phyloP scores from a whole-genome alignment of 129 eudicot species.

The Cynara cardunculus region DNA sequence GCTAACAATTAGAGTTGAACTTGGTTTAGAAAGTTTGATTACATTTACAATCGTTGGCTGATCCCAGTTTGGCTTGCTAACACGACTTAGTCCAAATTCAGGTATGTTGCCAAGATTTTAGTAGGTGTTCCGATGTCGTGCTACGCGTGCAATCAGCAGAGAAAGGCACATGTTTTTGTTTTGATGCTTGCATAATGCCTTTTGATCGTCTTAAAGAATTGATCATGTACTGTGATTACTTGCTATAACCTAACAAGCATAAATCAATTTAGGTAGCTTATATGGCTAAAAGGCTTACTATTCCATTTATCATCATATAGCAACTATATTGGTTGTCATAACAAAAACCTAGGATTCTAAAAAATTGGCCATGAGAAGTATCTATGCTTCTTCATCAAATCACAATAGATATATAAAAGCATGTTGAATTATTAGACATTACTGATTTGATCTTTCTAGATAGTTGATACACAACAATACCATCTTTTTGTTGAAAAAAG shows the following conservation, averaged over 20 bases:
- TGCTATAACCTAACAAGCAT: neutral
- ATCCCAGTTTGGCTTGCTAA: neutral
- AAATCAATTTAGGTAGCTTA: neutral
- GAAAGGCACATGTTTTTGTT: neutral
- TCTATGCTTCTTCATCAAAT: neutral
- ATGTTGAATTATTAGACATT: neutral
- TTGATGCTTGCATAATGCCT: neutral
- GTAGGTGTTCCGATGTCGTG: neutral
- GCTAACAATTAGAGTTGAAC: neutral
- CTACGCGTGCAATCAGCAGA: neutral
- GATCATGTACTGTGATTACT: neutral
- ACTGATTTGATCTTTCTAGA: neutral
- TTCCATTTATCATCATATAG: neutral
- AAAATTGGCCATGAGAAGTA: neutral
- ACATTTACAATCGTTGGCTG: neutral
- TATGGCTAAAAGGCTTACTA: conserved; percentile 1
- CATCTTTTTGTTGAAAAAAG: neutral
- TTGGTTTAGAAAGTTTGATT: neutral
- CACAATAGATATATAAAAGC: neutral
- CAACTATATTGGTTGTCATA: neutral
- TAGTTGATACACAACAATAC: neutral
- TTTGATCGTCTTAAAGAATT: neutral
- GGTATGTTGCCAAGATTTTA: neutral
- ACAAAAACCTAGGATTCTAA: neutral
- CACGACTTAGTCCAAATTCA: neutral